Conservation (phyloP, 176 grass and related monocot species). For the Neostapfia colusana region DNA sequence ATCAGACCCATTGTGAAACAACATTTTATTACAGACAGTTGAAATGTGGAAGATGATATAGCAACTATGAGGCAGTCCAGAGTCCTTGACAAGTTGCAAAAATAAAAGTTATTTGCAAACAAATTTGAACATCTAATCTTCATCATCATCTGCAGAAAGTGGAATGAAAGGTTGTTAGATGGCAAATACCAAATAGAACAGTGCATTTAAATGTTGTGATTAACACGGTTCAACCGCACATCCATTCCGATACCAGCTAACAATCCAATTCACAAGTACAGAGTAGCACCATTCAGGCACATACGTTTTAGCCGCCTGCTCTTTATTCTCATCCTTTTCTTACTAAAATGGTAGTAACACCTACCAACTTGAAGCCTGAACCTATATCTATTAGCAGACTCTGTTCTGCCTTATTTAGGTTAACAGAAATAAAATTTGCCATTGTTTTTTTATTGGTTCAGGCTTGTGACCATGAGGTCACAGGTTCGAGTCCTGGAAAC, state of each 20-base stretch:
- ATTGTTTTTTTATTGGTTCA: too few relatives aligned
- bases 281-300: constrained; percentile 1
- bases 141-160: constrained; percentile 51
- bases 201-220: not conserved
- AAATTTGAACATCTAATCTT: constrained; percentile 45
- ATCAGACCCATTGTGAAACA: constrained; percentile 26
- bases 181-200: constrained; percentile 7
- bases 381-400: not conserved
- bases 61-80: constrained; percentile 3
- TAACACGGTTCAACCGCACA: not conserved
- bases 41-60: constrained; percentile 23
- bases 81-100: constrained; percentile 34
- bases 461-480: too few relatives aligned
- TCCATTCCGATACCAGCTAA: not conserved
- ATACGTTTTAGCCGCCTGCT: not conserved
- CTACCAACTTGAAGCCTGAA: not conserved
- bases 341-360: not conserved
- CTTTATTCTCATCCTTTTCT: constrained; percentile 3
- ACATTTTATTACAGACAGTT: constrained; percentile 50
- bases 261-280: not conserved
- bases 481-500: too few relatives aligned
- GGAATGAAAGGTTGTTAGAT: constrained; percentile 9
- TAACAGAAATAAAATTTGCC: not conserved
- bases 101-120: constrained; percentile 31
- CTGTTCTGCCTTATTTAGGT: not conserved